These are phyloP conservation scores for Medicago lupulina DNA, from an alignment of 306 rosid species.

Conservation along the genomic window DNA sequence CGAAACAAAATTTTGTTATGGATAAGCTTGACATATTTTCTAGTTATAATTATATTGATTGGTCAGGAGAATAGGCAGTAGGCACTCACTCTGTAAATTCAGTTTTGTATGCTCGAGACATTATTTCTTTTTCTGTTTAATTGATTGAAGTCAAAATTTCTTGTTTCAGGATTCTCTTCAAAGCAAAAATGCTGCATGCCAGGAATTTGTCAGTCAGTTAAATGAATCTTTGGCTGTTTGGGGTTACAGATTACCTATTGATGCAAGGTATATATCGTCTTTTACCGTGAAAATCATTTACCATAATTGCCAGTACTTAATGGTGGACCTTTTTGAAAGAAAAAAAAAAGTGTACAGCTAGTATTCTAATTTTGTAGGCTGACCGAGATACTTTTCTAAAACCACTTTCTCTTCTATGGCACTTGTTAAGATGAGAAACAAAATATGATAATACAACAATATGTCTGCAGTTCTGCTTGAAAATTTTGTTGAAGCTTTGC, in stretches of 20 bases:
- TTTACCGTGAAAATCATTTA: constrained; percentile 30
- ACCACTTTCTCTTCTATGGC: not conserved
- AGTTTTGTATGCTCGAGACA: constrained; percentile 20
- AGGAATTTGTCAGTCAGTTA: constrained; percentile 68
- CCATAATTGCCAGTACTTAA: constrained; percentile 19
- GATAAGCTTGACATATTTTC: constrained; percentile 28
- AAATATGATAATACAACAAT: not conserved
- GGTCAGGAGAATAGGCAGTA: constrained; percentile 26
- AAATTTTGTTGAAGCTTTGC: constrained; percentile 36
- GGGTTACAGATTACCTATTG: constrained; percentile 77
- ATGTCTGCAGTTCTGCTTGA: constrained; percentile 7
- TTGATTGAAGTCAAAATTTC: constrained; percentile 20
- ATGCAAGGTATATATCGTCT: constrained; percentile 67
- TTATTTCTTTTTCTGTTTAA: constrained; percentile 9
- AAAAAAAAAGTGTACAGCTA: constrained; percentile 10
- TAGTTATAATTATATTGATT: constrained; percentile 8
- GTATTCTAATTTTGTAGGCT: constrained; percentile 20
- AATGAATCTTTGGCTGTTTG: constrained; percentile 84
- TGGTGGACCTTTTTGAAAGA: constrained; percentile 36
- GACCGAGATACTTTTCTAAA: constrained; percentile 11
- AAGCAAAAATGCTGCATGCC: constrained; percentile 72
- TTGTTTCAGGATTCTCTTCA: constrained; percentile 80
- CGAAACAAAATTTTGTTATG: constrained; percentile 21
- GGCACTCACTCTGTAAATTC: constrained; percentile 9
- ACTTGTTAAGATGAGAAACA: constrained; percentile 15